Evolutionary conservation across 352 stramenopile species (phyloP).

Genomic region (Phytopythium montanum): DNA sequence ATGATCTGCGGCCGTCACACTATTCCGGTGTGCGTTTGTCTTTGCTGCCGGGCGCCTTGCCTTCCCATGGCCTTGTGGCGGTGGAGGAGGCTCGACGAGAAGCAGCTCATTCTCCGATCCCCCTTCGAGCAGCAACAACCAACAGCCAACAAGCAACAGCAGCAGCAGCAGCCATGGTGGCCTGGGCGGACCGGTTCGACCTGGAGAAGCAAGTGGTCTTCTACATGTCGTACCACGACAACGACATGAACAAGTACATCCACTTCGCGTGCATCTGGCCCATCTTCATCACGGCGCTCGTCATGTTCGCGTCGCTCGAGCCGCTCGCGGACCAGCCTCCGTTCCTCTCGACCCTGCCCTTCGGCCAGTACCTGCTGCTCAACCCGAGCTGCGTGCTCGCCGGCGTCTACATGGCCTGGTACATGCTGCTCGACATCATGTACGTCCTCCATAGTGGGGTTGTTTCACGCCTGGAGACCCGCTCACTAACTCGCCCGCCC

Average conservation of each 20-base stretch:
- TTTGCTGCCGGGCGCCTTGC: constrained; percentile 2
- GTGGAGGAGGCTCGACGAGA: no score
- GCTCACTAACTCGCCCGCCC: neutral
- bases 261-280: constrained; percentile 87
- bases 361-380: constrained; percentile 49
- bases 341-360: constrained; percentile 28
- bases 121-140: neutral
- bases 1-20: constrained; percentile 1
- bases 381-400: constrained; percentile 63
- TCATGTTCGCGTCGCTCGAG: constrained; percentile 55
- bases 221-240: constrained; percentile 86
- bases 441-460: constrained; percentile 10
- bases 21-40: constrained; percentile 8
- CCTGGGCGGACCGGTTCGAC: constrained; percentile 54
- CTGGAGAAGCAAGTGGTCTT: constrained; percentile 85
- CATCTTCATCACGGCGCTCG: constrained; percentile 78
- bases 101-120: no score
- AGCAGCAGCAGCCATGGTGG: constrained; percentile 2
- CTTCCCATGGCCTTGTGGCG: neutral
- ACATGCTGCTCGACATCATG: constrained; percentile 65
- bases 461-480: neutral
- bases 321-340: constrained; percentile 27
- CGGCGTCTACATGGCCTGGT: constrained; percentile 78
- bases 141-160: neutral
- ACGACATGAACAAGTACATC: constrained; percentile 82